These are phyloP conservation scores for Candida tetrigidarum DNA, from an alignment of 1,139 yeast species.

Conservation along the genomic window DNA sequence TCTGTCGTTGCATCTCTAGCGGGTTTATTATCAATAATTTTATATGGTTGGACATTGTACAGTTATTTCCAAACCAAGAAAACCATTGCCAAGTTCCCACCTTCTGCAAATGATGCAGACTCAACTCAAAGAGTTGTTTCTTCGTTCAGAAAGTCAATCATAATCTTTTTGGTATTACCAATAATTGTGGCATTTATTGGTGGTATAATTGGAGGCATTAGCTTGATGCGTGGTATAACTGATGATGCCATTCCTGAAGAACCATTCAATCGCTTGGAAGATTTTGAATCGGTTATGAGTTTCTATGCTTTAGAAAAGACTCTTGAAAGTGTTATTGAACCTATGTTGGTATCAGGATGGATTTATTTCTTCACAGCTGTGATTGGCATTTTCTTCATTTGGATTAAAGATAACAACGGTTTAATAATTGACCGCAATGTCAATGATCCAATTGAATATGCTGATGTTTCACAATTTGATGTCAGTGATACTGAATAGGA, in stretches of 20 bases:
- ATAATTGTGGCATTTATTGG: slow-evolving; percentile 20
- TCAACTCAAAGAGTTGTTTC: slow-evolving; percentile 23
- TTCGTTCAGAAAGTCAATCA: slow-evolving; percentile 35
- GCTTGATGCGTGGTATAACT: not conserved
- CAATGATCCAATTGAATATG: slow-evolving; percentile 20
- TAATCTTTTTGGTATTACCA: slow-evolving; percentile 35
- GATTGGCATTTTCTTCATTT: slow-evolving; percentile 31
- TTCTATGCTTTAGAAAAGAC: slow-evolving; percentile 9
- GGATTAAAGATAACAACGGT: slow-evolving; percentile 42
- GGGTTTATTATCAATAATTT: slow-evolving; percentile 13
- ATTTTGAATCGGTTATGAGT: slow-evolving; percentile 11
- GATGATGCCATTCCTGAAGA: slow-evolving; percentile 7
- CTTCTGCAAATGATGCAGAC: slow-evolving; percentile 21
- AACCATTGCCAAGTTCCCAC: slow-evolving; percentile 34
- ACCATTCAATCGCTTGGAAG: slow-evolving; percentile 9
- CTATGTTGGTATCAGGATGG: slow-evolving; percentile 21
- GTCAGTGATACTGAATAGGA: slow-evolving; percentile 17
- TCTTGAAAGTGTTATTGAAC: slow-evolving; percentile 5
- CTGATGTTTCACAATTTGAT: slow-evolving; percentile 25
- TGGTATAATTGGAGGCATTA: slow-evolving; percentile 6
- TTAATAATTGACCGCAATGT: slow-evolving; percentile 28
- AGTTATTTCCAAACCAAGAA: slow-evolving; percentile 35
- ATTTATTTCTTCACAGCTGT: slow-evolving; percentile 24
- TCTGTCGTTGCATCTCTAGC: slow-evolving; percentile 5
- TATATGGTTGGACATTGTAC: slow-evolving; percentile 22